Evolutionary conservation across 225 moss, liverwort and hornwort genomes (phyloP).

Genomic region (Pleurozium schreberi): DNA sequence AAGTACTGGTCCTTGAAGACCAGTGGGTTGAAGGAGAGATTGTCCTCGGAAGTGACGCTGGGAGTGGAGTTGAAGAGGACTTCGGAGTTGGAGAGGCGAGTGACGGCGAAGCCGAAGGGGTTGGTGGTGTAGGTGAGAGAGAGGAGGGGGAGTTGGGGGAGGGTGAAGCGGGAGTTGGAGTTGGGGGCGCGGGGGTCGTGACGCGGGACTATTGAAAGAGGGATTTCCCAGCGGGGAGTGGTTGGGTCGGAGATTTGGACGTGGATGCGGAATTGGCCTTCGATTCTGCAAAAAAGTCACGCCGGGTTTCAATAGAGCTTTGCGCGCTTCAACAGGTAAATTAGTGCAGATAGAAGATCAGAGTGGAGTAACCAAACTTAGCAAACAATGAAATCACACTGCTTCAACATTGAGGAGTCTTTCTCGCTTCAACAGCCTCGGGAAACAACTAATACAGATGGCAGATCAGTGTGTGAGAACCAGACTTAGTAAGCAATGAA

Average conservation of each 20-base stretch:
- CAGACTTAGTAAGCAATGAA: neutral
- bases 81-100: slow-evolving; percentile 46
- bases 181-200: slow-evolving; percentile 1
- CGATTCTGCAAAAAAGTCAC: slow-evolving; percentile 7
- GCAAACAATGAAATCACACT: neutral
- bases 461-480: neutral
- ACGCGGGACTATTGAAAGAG: slow-evolving; percentile 10
- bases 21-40: slow-evolving; percentile 32
- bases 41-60: neutral
- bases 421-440: neutral
- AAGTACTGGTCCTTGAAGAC: slow-evolving; percentile 92
- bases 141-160: slow-evolving; percentile 15
- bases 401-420: neutral
- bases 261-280: slow-evolving; percentile 33
- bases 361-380: neutral
- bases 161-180: neutral
- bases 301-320: neutral
- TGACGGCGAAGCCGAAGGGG: slow-evolving; percentile 80
- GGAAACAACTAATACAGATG: neutral
- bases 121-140: slow-evolving; percentile 48
- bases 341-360: neutral
- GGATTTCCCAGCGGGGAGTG: slow-evolving; percentile 20
- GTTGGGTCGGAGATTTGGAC: slow-evolving; percentile 18
- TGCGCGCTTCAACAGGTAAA: neutral
- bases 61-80: slow-evolving; percentile 87